Percentiles rank a stretch among this genome's conserved stretches.
Evolutionary conservation across 108 stramenopile species (phyloP).

Genomic region (Skeletonema grethae): DNA sequence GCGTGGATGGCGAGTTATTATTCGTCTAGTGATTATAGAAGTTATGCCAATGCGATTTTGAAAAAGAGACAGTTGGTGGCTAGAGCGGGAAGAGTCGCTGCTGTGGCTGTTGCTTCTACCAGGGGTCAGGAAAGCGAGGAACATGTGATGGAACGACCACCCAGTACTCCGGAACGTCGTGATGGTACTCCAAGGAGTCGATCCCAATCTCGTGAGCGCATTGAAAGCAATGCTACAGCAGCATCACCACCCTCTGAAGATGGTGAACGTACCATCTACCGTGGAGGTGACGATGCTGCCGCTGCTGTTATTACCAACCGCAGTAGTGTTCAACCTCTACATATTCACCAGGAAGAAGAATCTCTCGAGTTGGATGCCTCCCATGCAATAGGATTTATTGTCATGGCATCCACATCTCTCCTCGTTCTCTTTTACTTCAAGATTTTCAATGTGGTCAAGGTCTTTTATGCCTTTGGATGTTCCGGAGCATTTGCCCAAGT

Average conservation of each 20-base stretch:
- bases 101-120: not conserved
- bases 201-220: constrained; percentile 1
- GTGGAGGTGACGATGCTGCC: constrained; percentile 1
- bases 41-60: constrained; percentile 22
- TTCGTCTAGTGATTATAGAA: constrained; percentile 28
- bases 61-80: constrained; percentile 15
- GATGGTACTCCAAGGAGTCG: not conserved
- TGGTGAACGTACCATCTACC: constrained; percentile 16
- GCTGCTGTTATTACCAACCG: constrained; percentile 12
- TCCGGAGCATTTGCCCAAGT: constrained; percentile 58
- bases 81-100: not conserved
- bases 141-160: not conserved
- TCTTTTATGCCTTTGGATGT: constrained; percentile 76
- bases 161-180: not conserved
- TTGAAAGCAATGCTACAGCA: not conserved
- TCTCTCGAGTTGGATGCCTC: constrained; percentile 45
- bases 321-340: not conserved
- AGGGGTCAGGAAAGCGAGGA: not conserved
- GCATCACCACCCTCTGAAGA: not conserved
- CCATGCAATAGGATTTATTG: constrained; percentile 74
- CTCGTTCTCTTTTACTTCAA: constrained; percentile 78
- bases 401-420: constrained; percentile 68
- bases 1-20: constrained; percentile 42
- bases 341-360: constrained; percentile 15
- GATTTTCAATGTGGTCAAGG: constrained; percentile 61